These are phyloP conservation scores for Dioscorea alata DNA, from an alignment of 106 monocot species.

Conservation along the genomic window DNA sequence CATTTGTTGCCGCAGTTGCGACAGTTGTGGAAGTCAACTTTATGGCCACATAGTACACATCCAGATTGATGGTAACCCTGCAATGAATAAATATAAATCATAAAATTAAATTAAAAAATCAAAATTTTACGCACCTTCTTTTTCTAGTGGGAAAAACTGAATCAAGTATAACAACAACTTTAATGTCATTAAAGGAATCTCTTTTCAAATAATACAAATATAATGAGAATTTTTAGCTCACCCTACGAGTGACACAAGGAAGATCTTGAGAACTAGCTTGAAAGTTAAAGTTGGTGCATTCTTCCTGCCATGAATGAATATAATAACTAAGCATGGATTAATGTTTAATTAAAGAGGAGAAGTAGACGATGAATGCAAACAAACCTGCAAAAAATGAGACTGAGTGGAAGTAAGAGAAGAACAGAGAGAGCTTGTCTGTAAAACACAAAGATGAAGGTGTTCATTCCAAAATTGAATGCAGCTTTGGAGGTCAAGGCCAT, in stretches of 20 bases:
- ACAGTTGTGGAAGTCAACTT: not conserved
- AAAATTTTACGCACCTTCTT: not conserved
- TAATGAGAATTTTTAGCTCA: not conserved
- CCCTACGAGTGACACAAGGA: constrained; percentile 20
- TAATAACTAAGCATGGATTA: too few relatives aligned
- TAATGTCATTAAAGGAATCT: not conserved
- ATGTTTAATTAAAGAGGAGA: too few relatives aligned
- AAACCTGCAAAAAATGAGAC: too few relatives aligned
- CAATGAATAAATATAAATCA: not conserved
- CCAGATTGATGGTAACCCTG: not conserved
- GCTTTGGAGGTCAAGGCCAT: too few relatives aligned
- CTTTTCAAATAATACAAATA: not conserved
- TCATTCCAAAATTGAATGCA: too few relatives aligned
- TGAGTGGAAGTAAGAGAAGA: too few relatives aligned
- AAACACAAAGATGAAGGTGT: too few relatives aligned
- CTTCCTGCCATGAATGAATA: too few relatives aligned
- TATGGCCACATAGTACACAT: not conserved
- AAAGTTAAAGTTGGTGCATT: too few relatives aligned
- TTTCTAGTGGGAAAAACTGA: not conserved
- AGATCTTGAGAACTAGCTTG: constrained; percentile 15
- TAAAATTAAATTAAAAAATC: too few relatives aligned
- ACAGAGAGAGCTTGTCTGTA: too few relatives aligned
- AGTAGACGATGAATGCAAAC: too few relatives aligned
- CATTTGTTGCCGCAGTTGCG: not conserved
- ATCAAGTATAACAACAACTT: not conserved